Conservation (phyloP, 1,139 yeast species). For the Protomyces gravidus region DNA sequence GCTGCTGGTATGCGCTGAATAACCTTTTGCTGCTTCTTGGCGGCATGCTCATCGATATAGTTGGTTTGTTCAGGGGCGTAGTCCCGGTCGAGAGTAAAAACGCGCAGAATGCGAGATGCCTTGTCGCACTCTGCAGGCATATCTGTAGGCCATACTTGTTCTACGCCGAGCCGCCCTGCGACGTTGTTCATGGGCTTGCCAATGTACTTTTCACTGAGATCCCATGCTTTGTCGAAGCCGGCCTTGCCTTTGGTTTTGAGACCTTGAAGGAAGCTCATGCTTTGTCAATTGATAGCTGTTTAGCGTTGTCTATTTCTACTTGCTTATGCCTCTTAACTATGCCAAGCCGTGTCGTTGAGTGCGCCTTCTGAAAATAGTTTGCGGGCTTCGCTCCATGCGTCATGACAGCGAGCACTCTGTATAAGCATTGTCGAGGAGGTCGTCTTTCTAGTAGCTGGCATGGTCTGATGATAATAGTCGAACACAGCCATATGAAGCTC, state of each 20-base stretch:
- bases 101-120: slow-evolving; percentile 24
- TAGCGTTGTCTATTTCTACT: too few species aligned
- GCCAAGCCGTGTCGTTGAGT: too few species aligned
- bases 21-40: slow-evolving; percentile 18
- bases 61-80: slow-evolving; percentile 3
- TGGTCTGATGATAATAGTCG: too few species aligned
- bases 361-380: too few species aligned
- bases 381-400: too few species aligned
- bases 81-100: slow-evolving; percentile 19
- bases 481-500: too few species aligned
- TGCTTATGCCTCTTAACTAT: too few species aligned
- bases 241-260: slow-evolving; percentile 5
- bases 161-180: slow-evolving; percentile 21
- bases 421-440: too few species aligned
- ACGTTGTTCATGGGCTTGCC: slow-evolving; percentile 22
- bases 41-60: slow-evolving; percentile 13
- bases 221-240: slow-evolving; percentile 27
- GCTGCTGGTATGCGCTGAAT: slow-evolving; percentile 25
- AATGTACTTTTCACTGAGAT: slow-evolving; percentile 14
- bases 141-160: slow-evolving; percentile 24
- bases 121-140: slow-evolving; percentile 16
- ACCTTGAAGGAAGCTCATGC: background rate
- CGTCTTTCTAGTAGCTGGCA: too few species aligned
- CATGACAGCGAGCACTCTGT: too few species aligned
- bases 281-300: too few species aligned